phyloP scores from a whole-genome alignment of 306 rosid genomes.

The Mimosa pudica region DNA sequence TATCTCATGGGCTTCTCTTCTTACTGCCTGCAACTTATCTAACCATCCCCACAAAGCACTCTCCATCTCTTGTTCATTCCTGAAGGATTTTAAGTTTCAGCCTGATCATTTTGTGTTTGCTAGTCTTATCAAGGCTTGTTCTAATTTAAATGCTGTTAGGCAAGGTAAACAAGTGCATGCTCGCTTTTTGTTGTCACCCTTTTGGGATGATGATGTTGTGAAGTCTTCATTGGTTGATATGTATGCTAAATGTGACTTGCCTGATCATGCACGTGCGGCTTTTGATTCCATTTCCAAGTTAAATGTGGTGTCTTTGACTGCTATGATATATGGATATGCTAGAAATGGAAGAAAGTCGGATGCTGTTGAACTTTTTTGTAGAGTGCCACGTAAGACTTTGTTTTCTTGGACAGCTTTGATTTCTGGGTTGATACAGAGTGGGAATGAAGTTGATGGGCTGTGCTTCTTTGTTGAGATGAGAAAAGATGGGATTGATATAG shows the following conservation, averaged over 20 bases:
- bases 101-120: constrained; percentile 89
- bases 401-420: constrained; percentile 87
- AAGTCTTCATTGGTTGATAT: constrained; percentile 81
- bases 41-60: constrained; percentile 50
- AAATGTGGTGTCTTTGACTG: constrained; percentile 71
- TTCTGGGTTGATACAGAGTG: constrained; percentile 88
- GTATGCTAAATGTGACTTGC: constrained; percentile 70
- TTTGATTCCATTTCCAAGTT: constrained; percentile 55
- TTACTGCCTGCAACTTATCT: constrained; percentile 76
- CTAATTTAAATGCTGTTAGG: constrained; percentile 47
- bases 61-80: constrained; percentile 50
- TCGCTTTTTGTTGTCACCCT: constrained; percentile 58
- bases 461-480: constrained; percentile 68
- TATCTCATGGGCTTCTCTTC: constrained; percentile 78
- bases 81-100: constrained; percentile 36
- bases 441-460: constrained; percentile 60
- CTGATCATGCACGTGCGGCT: constrained; percentile 57
- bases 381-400: constrained; percentile 53
- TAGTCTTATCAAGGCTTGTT: constrained; percentile 65
- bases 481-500: constrained; percentile 56
- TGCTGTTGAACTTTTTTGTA: constrained; percentile 56
- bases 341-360: constrained; percentile 62
- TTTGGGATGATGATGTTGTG: constrained; percentile 63
- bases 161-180: constrained; percentile 75
- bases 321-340: constrained; percentile 81